Evolutionary conservation across 768 basidiomycete species (phyloP).

Genomic region (Omphalotus guepiniiformis): DNA sequence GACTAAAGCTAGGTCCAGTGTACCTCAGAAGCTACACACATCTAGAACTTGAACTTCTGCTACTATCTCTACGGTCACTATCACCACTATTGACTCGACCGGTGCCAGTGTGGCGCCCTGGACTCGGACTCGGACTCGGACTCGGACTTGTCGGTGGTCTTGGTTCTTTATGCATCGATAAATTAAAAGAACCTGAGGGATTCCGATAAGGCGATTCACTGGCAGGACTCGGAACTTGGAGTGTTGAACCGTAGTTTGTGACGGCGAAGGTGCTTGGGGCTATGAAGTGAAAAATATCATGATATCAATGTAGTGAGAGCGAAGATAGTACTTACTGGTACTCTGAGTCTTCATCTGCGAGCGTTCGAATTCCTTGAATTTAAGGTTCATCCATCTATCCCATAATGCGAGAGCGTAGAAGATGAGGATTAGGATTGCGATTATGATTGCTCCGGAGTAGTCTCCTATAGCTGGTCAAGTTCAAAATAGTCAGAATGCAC

Average conservation of each 20-base stretch:
- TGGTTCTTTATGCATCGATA: too few relatives aligned
- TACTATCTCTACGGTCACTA: too few relatives aligned
- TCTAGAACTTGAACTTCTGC: neutral
- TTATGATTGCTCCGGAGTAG: constrained; percentile 16
- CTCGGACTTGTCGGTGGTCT: too few relatives aligned
- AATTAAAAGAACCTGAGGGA: too few relatives aligned
- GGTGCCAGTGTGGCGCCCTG: too few relatives aligned
- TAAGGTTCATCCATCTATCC: constrained; percentile 33
- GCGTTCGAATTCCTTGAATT: constrained; percentile 20
- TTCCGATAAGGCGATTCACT: too few relatives aligned
- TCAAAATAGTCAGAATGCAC: too few relatives aligned
- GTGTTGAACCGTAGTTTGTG: constrained; percentile 1
- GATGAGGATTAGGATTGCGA: constrained; percentile 25
- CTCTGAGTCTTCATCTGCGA: constrained; percentile 3
- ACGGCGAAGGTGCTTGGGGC: neutral
- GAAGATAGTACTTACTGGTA: neutral
- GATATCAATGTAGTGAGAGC: neutral
- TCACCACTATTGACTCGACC: too few relatives aligned
- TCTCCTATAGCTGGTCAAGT: too few relatives aligned
- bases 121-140: too few relatives aligned
- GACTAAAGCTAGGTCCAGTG: neutral
- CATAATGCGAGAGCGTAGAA: constrained; percentile 34
- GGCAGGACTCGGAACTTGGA: neutral
- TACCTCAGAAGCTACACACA: neutral
- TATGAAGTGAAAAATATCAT: neutral